A percentile compares a stretch with the other conserved stretches of the same genome.
Evolutionary conservation across 1,284 basidiomycete species (phyloP).

Genomic region (Hypsizygus ulmarius): DNA sequence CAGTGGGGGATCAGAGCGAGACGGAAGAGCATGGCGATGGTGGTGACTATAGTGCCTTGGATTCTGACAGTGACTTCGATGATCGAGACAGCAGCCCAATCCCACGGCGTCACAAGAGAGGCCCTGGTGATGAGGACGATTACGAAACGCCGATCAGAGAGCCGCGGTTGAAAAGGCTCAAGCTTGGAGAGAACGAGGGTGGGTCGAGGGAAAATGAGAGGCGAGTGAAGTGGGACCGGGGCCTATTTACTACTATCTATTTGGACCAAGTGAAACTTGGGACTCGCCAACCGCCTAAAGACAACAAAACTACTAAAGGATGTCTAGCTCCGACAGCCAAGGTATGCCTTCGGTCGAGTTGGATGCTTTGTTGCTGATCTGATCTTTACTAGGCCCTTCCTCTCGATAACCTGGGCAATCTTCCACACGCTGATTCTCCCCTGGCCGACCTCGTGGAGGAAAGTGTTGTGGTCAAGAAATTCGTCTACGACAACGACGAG

Average conservation of each 20-base stretch:
- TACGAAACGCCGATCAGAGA: constrained; percentile 64
- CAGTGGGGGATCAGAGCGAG: constrained; percentile 21
- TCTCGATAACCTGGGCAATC: constrained; percentile 77
- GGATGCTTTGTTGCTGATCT: not conserved
- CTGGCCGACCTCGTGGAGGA: constrained; percentile 62
- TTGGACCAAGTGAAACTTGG: constrained; percentile 58
- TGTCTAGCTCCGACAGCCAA: constrained; percentile 66
- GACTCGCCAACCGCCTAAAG: constrained; percentile 41
- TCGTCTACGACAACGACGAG: constrained; percentile 78
- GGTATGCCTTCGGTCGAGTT: constrained; percentile 37
- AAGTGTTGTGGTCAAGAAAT: constrained; percentile 73
- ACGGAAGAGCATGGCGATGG: constrained; percentile 32
- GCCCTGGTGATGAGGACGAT: constrained; percentile 81
- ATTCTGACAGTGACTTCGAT: constrained; percentile 30
- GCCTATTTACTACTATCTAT: constrained; percentile 58
- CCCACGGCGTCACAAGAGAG: constrained; percentile 46
- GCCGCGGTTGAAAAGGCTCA: constrained; percentile 31
- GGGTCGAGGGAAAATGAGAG: constrained; percentile 38
- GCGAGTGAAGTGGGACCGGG: constrained; percentile 78
- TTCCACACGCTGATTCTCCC: constrained; percentile 57
- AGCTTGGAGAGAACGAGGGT: constrained; percentile 33
- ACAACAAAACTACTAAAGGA: constrained; percentile 49
- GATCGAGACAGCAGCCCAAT: constrained; percentile 28
- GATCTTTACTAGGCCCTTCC: constrained; percentile 46
- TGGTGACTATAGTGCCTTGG: constrained; percentile 23